A percentile compares a stretch with the other conserved stretches of the same genome.
phyloP scores from a whole-genome alignment of 2,329 filamentous ascomycete species.

The Calonectria multiphialidica region DNA sequence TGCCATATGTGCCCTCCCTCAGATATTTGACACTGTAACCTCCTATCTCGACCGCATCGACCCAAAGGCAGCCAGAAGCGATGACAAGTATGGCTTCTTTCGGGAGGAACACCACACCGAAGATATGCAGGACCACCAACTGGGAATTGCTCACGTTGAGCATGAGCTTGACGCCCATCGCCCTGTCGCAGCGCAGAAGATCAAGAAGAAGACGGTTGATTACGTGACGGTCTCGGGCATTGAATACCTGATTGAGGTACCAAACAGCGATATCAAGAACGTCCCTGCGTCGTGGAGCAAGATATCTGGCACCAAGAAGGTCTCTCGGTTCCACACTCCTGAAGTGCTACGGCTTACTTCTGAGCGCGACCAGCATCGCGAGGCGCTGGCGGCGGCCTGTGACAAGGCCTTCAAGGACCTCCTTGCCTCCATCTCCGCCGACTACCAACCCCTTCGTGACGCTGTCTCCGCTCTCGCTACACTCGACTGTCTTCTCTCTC shows the following conservation, averaged over 20 bases:
- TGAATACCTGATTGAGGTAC: slow-evolving; percentile 93
- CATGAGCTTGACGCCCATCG: slow-evolving; percentile 87
- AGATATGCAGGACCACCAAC: slow-evolving; percentile 87
- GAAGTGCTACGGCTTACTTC: slow-evolving; percentile 85
- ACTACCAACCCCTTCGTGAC: slow-evolving; percentile 91
- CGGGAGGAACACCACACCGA: slow-evolving; percentile 89
- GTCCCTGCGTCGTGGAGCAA: slow-evolving; percentile 97
- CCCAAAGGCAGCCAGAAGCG: slow-evolving; percentile 80
- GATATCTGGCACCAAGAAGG: slow-evolving; percentile 92
- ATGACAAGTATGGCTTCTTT: slow-evolving; percentile 97
- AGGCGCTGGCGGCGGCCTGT: slow-evolving; percentile 91
- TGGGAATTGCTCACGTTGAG: slow-evolving; percentile 92
- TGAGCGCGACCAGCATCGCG: slow-evolving; percentile 94
- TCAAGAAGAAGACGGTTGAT: slow-evolving; percentile 77
- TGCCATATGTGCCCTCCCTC: slow-evolving; percentile 81
- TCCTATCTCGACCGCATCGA: slow-evolving; percentile 89
- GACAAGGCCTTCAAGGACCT: slow-evolving; percentile 83
- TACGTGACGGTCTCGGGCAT: slow-evolving; percentile 91
- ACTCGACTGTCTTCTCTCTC: slow-evolving; percentile 89
- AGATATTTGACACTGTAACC: slow-evolving; percentile 79
- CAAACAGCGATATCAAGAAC: slow-evolving; percentile 83
- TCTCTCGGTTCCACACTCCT: slow-evolving; percentile 94
- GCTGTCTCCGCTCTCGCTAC: slow-evolving; percentile 87
- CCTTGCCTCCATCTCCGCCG: slow-evolving; percentile 79
- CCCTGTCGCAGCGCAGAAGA: slow-evolving; percentile 74